Evolutionary conservation across 1,139 yeast genomes (phyloP).

Genomic region (Waltiozyma sp.): DNA sequence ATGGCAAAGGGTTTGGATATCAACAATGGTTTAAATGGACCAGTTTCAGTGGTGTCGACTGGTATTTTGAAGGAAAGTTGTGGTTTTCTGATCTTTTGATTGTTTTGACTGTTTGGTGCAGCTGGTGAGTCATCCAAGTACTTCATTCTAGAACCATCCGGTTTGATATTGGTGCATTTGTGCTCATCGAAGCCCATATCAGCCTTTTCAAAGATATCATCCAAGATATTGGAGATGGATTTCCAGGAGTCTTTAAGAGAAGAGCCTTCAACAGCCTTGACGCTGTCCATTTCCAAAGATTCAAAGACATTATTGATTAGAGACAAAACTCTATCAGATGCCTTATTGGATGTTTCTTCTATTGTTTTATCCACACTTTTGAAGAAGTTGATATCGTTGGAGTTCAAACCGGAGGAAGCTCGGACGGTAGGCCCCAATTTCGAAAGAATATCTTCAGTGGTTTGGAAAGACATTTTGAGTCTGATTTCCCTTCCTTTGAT

Average conservation of each 20-base stretch:
- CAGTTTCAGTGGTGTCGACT: slow-evolving; percentile 56
- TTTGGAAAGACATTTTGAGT: neutral
- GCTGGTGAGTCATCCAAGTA: slow-evolving; percentile 37
- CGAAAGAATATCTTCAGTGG: slow-evolving; percentile 17
- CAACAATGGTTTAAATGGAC: slow-evolving; percentile 71
- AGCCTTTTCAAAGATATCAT: slow-evolving; percentile 61
- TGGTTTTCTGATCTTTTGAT: slow-evolving; percentile 50
- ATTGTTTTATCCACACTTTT: slow-evolving; percentile 51
- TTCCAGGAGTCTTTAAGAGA: slow-evolving; percentile 47
- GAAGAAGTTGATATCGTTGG: slow-evolving; percentile 73
- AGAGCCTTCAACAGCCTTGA: slow-evolving; percentile 30
- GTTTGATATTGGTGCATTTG: neutral
- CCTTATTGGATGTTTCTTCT: slow-evolving; percentile 29
- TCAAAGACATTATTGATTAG: slow-evolving; percentile 43
- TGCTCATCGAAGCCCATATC: slow-evolving; percentile 52
- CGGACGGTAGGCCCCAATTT: slow-evolving; percentile 48
- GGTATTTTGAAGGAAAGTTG: slow-evolving; percentile 48
- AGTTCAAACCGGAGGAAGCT: slow-evolving; percentile 60
- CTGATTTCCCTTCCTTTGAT: neutral
- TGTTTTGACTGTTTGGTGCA: slow-evolving; percentile 12
- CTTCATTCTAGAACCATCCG: slow-evolving; percentile 20
- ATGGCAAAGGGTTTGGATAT: slow-evolving; percentile 62
- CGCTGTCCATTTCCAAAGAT: slow-evolving; percentile 28
- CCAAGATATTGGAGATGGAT: slow-evolving; percentile 50
- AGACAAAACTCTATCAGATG: slow-evolving; percentile 35